These are phyloP conservation scores for Ceratonia siliqua DNA, from an alignment of 306 rosid species.

Conservation along the genomic window DNA sequence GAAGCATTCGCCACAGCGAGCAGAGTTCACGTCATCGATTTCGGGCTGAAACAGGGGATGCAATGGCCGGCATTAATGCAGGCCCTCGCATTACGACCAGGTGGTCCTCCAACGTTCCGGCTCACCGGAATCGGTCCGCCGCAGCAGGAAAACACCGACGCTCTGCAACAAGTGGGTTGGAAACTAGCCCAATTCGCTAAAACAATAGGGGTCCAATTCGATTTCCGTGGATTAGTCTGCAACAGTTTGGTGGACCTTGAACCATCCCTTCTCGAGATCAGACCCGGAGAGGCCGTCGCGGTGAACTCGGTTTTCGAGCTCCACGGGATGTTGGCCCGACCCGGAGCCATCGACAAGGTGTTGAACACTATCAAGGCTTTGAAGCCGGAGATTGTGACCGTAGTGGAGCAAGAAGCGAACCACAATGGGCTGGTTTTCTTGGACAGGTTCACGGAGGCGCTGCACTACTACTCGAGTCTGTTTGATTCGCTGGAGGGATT, in stretches of 20 bases:
- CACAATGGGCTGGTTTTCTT: conserved; percentile 56
- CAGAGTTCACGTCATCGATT: conserved; percentile 65
- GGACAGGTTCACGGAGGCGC: conserved; percentile 65
- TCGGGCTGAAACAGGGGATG: conserved; percentile 64
- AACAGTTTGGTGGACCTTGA: conserved; percentile 54
- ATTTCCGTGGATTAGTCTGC: conserved; percentile 57
- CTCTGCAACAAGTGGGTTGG: conserved; percentile 59
- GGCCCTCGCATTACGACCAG: conserved; percentile 62
- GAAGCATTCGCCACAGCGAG: conserved; percentile 48
- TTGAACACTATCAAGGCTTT: conserved; percentile 47
- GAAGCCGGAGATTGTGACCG: conserved; percentile 52
- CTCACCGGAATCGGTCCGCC: conserved; percentile 68
- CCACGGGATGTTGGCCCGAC: conserved; percentile 48
- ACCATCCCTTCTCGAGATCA: conserved; percentile 45
- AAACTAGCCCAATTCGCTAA: conserved; percentile 62
- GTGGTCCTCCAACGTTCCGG: conserved; percentile 65
- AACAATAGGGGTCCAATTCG: conserved; percentile 52
- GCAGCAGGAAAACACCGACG: conserved; percentile 48
- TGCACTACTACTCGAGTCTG: conserved; percentile 62
- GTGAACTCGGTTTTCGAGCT: conserved; percentile 68
- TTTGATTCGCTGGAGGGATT: conserved; percentile 70
- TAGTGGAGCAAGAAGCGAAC: conserved; percentile 69
- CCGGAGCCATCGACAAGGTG: conserved; percentile 50
- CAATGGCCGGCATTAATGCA: conserved; percentile 84
- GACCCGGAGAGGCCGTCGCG: conserved; percentile 45